These are phyloP conservation scores for Crucihimalaya himalaica DNA, from an alignment of 345 rosid genomes.

Conservation along the genomic window DNA sequence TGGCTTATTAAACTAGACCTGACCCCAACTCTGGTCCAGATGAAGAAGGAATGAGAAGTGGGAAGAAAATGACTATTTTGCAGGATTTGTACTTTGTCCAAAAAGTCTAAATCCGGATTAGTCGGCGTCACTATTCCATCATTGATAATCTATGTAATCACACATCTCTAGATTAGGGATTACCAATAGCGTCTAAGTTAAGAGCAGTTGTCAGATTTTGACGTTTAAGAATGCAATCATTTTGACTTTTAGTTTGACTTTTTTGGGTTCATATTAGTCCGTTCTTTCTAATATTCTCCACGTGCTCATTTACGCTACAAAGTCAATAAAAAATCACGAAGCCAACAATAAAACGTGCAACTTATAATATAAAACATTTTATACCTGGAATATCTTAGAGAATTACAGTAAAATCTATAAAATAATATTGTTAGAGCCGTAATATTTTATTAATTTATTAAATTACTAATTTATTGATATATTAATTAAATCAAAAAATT, in stretches of 20 bases:
- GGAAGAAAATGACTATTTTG: too few species aligned
- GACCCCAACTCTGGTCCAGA: too few species aligned
- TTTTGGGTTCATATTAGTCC: not conserved
- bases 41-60: too few species aligned
- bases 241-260: slow-evolving; percentile 25
- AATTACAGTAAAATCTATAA: too few species aligned
- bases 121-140: slow-evolving; percentile 14
- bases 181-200: not conserved
- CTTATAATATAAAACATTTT: not conserved
- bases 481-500: too few species aligned
- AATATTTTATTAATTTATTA: too few species aligned
- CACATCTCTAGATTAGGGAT: not conserved
- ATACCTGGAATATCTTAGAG: not conserved
- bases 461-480: too few species aligned
- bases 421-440: too few species aligned
- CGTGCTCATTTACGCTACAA: slow-evolving; percentile 14
- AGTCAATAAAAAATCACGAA: slow-evolving; percentile 1
- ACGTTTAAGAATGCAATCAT: slow-evolving; percentile 9
- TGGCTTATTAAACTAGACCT: too few species aligned
- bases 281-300: not conserved
- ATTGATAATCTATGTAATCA: not conserved
- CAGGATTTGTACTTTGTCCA: not conserved
- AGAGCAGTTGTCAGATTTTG: slow-evolving; percentile 16
- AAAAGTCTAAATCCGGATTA: slow-evolving; percentile 3
- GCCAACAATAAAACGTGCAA: not conserved